phyloP scores from a whole-genome alignment of 148 eudicot species.

The Silene conica region DNA sequence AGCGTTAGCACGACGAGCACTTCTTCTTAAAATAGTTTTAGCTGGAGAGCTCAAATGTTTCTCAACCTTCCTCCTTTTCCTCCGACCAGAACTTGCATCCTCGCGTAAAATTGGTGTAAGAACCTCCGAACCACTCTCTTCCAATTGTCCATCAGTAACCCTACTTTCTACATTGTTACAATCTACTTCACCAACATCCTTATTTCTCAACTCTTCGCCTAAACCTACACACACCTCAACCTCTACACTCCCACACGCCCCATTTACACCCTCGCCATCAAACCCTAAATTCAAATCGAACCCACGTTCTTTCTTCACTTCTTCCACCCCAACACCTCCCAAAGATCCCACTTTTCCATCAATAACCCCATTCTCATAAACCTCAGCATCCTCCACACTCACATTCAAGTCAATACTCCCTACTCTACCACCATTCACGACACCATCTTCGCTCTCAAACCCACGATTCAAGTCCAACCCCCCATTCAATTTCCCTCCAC shows the following conservation, averaged over 20 bases:
- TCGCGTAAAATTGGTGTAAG: conserved; percentile 24
- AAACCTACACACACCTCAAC: conserved; percentile 17
- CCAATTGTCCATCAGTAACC: conserved; percentile 23
- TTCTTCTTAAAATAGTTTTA: conserved; percentile 69
- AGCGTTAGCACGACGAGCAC: conserved; percentile 60
- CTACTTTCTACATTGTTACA: conserved; percentile 21
- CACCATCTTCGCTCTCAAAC: conserved; percentile 34
- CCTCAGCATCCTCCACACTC: conserved; percentile 43
- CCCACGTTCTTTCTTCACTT: conserved; percentile 35
- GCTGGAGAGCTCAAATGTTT: conserved; percentile 30
- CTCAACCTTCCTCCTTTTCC: conserved; percentile 45
- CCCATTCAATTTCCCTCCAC: conserved; percentile 22
- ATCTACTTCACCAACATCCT: conserved; percentile 18
- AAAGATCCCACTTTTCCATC: conserved; percentile 16
- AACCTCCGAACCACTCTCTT: conserved; percentile 24
- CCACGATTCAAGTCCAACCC: conserved; percentile 53
- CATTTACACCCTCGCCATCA: conserved; percentile 30
- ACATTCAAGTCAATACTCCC: conserved; percentile 65
- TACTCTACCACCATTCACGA: conserved; percentile 17
- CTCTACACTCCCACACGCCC: conserved; percentile 16
- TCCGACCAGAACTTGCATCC: conserved; percentile 36
- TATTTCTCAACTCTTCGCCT: conserved; percentile 28
- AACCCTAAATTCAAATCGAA: conserved; percentile 77
- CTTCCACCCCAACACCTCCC: conserved; percentile 10
- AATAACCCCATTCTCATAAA: conserved; percentile 19